Base-by-base conservation (phyloP, 2,329 filamentous ascomycete species). In the Cladosporium sp. region DNA sequence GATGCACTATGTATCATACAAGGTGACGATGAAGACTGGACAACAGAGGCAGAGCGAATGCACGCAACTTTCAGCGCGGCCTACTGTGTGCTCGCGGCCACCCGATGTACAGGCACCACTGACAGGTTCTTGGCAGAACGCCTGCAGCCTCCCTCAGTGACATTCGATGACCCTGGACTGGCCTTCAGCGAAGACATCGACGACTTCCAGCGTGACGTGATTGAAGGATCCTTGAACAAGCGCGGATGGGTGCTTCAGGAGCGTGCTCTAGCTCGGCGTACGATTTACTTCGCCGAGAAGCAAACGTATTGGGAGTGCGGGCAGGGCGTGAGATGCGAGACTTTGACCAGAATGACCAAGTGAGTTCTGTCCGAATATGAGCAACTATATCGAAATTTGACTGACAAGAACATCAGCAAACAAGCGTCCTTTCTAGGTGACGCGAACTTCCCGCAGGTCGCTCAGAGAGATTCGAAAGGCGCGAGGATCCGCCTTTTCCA, bases 11-110 rank as follows among this genome's bases (percentile, higher is more conserved):
- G 59, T 43, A 60, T 61, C 37, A 42, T 63, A 14, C 61, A 61
- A 50, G 54, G 60, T 34, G 49, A 51, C 30, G 47, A 20, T 2
- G 60, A 60, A 39, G 64, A 67, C 51, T 66, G 61, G 60, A 20
- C 30, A 7, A 25, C 14, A 11, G 52, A 60, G 28, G 15, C 42
- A 30, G 34, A 25, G 25, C 22, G 9, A 4, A 60, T 60, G 59
- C 36, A 28, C n/a, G 20, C 39, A 4, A 51, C 65, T 7, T 66
- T 65, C 55, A 40, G 54, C 14, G 42, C 54, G 39, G 43, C 39
- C 2, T 34, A 43, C 17, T 34, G 58, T 42, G 64, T 45, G 20
- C 50, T 65, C n/a, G 56, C 60, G 12, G 63, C 63, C 22, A 55
- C 52, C n/a, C 36, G 28, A 12, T 22, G 58, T 4, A 9, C 30